phyloP scores from a whole-genome alignment of 2,329 filamentous ascomycete genomes.

The Basipetospora chlamydospora region DNA sequence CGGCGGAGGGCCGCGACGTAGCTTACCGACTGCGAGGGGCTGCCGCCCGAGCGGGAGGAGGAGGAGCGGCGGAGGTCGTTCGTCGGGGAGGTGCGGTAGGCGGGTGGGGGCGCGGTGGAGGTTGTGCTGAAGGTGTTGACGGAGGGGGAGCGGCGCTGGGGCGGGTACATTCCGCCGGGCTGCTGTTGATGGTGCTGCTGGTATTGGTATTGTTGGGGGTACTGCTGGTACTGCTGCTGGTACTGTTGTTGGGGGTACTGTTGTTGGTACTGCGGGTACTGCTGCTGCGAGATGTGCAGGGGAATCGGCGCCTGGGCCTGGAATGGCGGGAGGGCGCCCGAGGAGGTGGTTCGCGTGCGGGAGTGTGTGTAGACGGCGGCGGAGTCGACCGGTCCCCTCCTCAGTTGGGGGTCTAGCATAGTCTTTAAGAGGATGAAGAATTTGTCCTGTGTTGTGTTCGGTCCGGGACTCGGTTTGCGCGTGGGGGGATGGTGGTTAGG shows the following conservation, averaged over 20 bases:
- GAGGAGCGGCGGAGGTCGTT: slow-evolving; percentile 59
- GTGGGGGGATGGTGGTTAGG: neutral
- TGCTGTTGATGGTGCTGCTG: slow-evolving; percentile 10
- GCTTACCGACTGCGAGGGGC: slow-evolving; percentile 35
- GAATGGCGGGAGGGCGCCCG: slow-evolving; percentile 30
- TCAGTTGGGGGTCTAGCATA: slow-evolving; percentile 9
- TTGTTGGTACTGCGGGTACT: slow-evolving; percentile 4
- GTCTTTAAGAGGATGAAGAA: too few species aligned
- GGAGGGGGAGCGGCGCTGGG: slow-evolving; percentile 37
- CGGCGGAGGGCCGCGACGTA: slow-evolving; percentile 94
- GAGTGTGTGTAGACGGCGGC: slow-evolving; percentile 34
- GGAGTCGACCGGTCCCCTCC: slow-evolving; percentile 13
- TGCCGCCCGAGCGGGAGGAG: slow-evolving; percentile 57
- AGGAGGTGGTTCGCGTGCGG: slow-evolving; percentile 41
- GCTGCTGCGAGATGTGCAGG: slow-evolving; percentile 7
- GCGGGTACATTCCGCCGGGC: slow-evolving; percentile 11
- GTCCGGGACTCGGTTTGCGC: too few species aligned
- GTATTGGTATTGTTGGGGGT: neutral
- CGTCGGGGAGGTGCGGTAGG: slow-evolving; percentile 39
- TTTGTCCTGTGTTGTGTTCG: too few species aligned
- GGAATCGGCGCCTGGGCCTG: slow-evolving; percentile 7
- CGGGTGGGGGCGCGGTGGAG: slow-evolving; percentile 50
- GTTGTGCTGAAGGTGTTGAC: slow-evolving; percentile 56
- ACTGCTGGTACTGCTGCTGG: neutral
- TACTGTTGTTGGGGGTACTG: slow-evolving; percentile 5